Evolutionary conservation across 768 basidiomycete species (phyloP), one percentile per base, ranked within the genome.

Genomic region (Boletus subparvulus): DNA sequence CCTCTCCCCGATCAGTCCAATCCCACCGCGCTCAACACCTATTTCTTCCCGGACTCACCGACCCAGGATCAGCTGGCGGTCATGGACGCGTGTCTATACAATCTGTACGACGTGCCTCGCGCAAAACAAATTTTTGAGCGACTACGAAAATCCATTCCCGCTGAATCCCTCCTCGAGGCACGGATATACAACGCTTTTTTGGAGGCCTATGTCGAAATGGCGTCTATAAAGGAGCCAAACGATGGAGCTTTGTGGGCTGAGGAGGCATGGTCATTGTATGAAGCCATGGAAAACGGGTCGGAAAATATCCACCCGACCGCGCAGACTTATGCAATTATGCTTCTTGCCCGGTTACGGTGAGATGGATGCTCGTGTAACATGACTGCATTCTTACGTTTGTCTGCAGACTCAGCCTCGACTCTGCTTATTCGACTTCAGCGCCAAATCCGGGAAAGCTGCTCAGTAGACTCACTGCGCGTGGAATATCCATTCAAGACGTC

Each of bases 61-160:
- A 83, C 86, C 0, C 82, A 85, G 44, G 90, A 93, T 69, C 77
- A 82, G 52, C 68, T 91, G 12, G 84, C 89, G 0, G 81, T 95
- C 60, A 89, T 95, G 73, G 86, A 90, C 62, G 90, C 92, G 5
- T 95, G 94, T 67, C 73, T 95, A 13, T 80, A 87, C 68, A 83
- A 88, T 59, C 66, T 83, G 3, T 84, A 87, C 69, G 90, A 94
- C 67, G 84, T 94, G 0, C 77, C 80, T 0, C 87, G 94, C 6
- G 93, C 93, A 8, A 83, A 83, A 60, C 74, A 77, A 37, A 81
- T 95, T 24, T 93, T 94, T 60, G 81, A 84, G 46, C 77, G 79
- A 10, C 70, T 94, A 37, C 81, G 87, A 7, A 70, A 73, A 59
- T 61, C 70, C 0, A 55, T 71, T 0, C 62, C 80, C 1, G 75